Evolutionary conservation across 352 stramenopile genomes (phyloP).

Genomic region (Phytophthora boehmeriae): DNA sequence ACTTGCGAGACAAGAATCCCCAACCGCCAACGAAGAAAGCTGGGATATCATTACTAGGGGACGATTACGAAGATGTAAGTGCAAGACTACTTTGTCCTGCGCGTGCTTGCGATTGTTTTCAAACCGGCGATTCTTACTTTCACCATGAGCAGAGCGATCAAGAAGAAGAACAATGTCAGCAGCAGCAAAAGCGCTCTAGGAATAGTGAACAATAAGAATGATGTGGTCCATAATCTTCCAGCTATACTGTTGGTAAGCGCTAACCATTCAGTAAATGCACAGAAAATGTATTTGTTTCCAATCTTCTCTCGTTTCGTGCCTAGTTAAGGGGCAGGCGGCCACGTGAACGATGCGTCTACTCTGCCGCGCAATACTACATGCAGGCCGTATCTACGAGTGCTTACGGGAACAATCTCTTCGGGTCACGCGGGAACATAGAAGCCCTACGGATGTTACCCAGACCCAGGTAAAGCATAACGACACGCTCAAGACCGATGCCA

Average conservation of each 20-base stretch:
- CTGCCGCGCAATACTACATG: conserved; percentile 21
- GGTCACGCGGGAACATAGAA: conserved; percentile 99
- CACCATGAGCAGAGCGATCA: conserved; percentile 19
- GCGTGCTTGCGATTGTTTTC: background rate
- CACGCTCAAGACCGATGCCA: conserved; percentile 98
- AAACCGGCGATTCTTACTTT: conserved; percentile 2
- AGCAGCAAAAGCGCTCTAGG: background rate
- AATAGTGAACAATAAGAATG: background rate
- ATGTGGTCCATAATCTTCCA: background rate
- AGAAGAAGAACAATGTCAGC: conserved; percentile 1
- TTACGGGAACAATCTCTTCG: conserved; percentile 82
- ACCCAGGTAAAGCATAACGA: conserved; percentile 99
- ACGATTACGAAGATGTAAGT: conserved; percentile 49
- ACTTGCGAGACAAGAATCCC: conserved; percentile 47
- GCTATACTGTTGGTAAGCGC: background rate
- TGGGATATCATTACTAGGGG: conserved; percentile 36
- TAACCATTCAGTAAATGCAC: too few relatives aligned
- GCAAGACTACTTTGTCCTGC: background rate
- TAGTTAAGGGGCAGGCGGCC: too few relatives aligned
- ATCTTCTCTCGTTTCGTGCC: too few relatives aligned
- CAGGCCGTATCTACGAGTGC: conserved; percentile 4
- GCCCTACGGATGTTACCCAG: conserved; percentile 99
- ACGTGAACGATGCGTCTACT: conserved; percentile 1
- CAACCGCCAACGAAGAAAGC: conserved; percentile 3
- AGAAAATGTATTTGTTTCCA: background rate